Evolutionary conservation across 768 basidiomycete genomes (phyloP), one percentile per base, ranked within the genome.

Genomic region (Naganishia kalamii): DNA sequence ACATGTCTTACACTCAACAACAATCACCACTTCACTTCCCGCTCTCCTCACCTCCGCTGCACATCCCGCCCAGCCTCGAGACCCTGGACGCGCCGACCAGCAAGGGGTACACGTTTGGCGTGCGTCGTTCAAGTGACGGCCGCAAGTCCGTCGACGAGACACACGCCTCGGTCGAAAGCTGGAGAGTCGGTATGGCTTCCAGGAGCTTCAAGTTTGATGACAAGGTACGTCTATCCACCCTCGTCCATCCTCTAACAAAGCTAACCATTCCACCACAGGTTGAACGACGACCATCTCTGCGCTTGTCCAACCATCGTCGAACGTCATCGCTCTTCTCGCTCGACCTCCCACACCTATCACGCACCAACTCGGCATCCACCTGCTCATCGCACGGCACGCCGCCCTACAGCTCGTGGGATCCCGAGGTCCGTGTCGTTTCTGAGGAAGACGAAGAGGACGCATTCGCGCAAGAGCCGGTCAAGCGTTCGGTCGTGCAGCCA

Each of bases 31-130:
- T 57, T 6, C 54, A 57, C 54, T 57, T 57, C 40, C 33, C 54
- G 4, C 32, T 57, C 13, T 57, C 54, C 21, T 57, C 54, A 40
- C 54, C 54, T 3, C 54, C 54, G 12, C 19, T 57, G 23, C 54
- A 57, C 37, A 57, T 57, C 54, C 54, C 54, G 27, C 54, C 54
- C 32, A 57, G 54, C 54, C 27, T 57, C 1, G 35, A 57, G 21
- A 15, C 32, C 13, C 54, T 57, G 11, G 54, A 57, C 1, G 40
- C 21, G 4, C 54, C 54, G 17, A 40, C 19, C 23, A 57, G 54
- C 23, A 57, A 40, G 21, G 54, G 54, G 15, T 57, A 40, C 23
- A 41, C 19, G 6, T 57, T 41, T 23, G 35, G 54, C 6, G 54
- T 19, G 54, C 23, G 23, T 57, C 54, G 5, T 21, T 35, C 21